phyloP scores from a whole-genome alignment of 768 basidiomycete species.

The Collybiopsis luxurians region DNA sequence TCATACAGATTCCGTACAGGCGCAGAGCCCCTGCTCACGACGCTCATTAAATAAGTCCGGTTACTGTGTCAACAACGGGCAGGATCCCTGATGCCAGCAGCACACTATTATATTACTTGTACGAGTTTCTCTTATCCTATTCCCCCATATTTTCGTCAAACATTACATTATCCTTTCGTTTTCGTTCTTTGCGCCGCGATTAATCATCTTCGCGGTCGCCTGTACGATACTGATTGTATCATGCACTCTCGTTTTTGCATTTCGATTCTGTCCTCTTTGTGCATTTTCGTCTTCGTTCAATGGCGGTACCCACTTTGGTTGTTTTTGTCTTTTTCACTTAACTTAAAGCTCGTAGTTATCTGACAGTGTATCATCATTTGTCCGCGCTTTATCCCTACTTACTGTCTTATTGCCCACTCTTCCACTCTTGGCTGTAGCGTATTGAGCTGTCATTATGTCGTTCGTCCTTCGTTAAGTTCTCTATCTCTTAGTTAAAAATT shows the following conservation, averaged over 20 bases:
- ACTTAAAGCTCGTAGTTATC: too few relatives aligned
- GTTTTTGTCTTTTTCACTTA: too few relatives aligned
- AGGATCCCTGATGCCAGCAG: too few relatives aligned
- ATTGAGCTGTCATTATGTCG: too few relatives aligned
- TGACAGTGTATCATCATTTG: too few relatives aligned
- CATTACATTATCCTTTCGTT: not conserved
- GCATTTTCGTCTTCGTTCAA: not conserved
- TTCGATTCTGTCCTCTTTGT: not conserved
- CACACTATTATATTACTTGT: not conserved
- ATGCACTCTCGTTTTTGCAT: not conserved
- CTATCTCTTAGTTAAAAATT: too few relatives aligned
- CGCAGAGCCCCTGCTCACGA: not conserved
- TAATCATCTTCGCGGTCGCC: not conserved
- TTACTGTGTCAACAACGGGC: not conserved
- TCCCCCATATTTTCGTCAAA: not conserved
- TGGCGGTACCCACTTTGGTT: not conserved
- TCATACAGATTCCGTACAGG: not conserved
- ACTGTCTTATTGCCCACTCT: too few relatives aligned
- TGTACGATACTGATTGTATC: constrained; percentile 2
- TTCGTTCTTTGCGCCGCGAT: not conserved
- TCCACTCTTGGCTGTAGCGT: too few relatives aligned
- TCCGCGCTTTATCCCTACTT: too few relatives aligned
- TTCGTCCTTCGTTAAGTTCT: too few relatives aligned
- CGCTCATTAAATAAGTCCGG: not conserved
- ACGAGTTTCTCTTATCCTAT: constrained; percentile 1